Percentiles rank a stretch among this genome's conserved stretches.
phyloP scores from a whole-genome alignment of 2,329 filamentous ascomycete species.

The Cladosporium colombiae region DNA sequence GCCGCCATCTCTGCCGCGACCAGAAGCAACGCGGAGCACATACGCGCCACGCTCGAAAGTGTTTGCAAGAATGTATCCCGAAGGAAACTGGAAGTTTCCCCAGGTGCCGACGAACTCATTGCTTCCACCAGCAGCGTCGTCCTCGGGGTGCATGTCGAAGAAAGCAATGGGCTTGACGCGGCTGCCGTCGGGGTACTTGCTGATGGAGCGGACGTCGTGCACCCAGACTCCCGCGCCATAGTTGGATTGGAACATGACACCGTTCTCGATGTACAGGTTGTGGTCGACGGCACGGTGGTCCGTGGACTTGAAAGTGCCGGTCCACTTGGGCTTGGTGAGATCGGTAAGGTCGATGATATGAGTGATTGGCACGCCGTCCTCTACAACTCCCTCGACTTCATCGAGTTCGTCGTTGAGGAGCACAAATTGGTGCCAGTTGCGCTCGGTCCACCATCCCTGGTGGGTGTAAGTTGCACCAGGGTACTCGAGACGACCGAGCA shows the following conservation, averaged over 20 bases:
- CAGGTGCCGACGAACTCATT: conserved; percentile 47
- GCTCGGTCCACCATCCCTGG: conserved; percentile 53
- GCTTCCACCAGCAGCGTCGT: conserved; percentile 38
- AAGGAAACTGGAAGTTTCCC: conserved; percentile 45
- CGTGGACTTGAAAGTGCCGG: conserved; percentile 45
- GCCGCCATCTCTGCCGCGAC: conserved; percentile 26
- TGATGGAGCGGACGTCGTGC: conserved; percentile 37
- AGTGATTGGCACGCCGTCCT: conserved; percentile 49
- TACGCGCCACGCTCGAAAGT: conserved; percentile 50
- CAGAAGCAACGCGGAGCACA: conserved; percentile 29
- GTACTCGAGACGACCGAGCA: conserved; percentile 58
- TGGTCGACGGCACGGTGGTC: conserved; percentile 49
- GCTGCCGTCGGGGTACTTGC: conserved; percentile 33
- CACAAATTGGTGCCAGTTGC: conserved; percentile 47
- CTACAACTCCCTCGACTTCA: conserved; percentile 47
- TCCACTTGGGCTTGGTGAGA: conserved; percentile 46
- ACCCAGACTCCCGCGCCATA: conserved; percentile 52
- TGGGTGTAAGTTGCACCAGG: conserved; percentile 61
- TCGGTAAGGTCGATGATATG: conserved; percentile 53
- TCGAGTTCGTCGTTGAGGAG: conserved; percentile 56
- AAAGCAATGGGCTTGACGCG: conserved; percentile 38
- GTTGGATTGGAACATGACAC: conserved; percentile 52
- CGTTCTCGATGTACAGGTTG: conserved; percentile 52
- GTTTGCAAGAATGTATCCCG: conserved; percentile 50
- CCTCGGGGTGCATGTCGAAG: conserved; percentile 40